Evolutionary conservation across 495 filamentous ascomycete species (phyloP).

Genomic region (Podospora anserina): DNA sequence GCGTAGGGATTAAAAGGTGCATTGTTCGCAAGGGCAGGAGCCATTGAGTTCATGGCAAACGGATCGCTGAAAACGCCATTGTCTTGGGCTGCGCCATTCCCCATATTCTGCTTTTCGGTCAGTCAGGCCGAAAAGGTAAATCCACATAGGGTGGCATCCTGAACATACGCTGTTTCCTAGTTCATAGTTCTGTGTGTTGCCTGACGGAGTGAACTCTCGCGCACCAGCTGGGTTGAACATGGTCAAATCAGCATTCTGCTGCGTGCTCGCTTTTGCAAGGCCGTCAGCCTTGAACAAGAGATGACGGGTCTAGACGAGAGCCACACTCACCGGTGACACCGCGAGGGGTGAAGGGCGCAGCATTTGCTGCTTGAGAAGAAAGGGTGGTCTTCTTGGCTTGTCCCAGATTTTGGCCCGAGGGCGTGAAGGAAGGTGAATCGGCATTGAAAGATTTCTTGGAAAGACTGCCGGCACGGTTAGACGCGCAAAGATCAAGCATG

Average conservation of each 20-base stretch:
- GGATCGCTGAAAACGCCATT: conserved; percentile 51
- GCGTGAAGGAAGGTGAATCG: conserved; percentile 94
- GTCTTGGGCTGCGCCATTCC: conserved; percentile 23
- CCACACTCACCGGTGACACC: conserved; percentile 38
- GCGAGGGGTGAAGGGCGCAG: conserved; percentile 85
- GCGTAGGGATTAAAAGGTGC: conserved; percentile 65
- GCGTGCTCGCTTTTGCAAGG: conserved; percentile 33
- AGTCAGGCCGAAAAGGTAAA: not conserved
- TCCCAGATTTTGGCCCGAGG: conserved; percentile 48
- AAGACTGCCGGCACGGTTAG: conserved; percentile 28
- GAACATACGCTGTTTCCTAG: conserved; percentile 57
- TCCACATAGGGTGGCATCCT: not conserved
- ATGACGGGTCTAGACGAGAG: not conserved
- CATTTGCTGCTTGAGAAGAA: conserved; percentile 82
- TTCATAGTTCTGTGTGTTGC: conserved; percentile 57
- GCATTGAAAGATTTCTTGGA: conserved; percentile 85
- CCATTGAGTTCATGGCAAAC: conserved; percentile 55
- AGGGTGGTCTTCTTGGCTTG: conserved; percentile 60
- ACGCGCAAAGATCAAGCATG: not conserved
- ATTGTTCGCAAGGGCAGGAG: conserved; percentile 48
- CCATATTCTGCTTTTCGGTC: not conserved
- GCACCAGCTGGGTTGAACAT: conserved; percentile 56
- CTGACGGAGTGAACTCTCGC: conserved; percentile 68
- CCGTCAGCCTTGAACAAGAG: conserved; percentile 5
- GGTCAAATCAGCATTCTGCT: conserved; percentile 35